Evolutionary conservation across 768 basidiomycete species (phyloP), one percentile per base, ranked within the genome.

Genomic region (Amanita thiersii): DNA sequence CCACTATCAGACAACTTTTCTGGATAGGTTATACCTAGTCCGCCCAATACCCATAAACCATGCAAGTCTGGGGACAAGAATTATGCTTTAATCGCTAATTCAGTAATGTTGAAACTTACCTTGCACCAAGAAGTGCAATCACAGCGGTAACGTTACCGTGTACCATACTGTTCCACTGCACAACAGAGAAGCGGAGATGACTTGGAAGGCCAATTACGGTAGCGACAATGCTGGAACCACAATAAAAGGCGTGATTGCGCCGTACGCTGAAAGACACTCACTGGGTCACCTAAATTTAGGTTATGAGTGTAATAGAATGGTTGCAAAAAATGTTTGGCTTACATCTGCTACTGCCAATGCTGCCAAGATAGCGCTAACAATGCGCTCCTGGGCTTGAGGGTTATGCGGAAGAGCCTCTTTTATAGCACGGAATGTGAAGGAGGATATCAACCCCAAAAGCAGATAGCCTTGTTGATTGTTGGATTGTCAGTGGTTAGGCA

Each of bases 81-180:
- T 43, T n/a, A 44, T n/a, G 25, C 38, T 11, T 37, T 26, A 19
- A 10, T 50, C 32, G 12, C 12, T 10, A 25, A 9, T 6, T 39
- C 42, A 11, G 9, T 21, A 37, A 20, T 6, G 23, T 30, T 15
- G 23, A n/a, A 14, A 55, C 61, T 37, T 52, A 82, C 83, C 83
- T 67, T 45, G 65, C 66, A 25, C 62, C 34, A 38, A 77, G 65
- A 30, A 86, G 64, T 30, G 81, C 56, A 19, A 77, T 35, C 18
- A 73, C 69, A 43, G 76, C 64, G 2, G 82, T 77, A 53, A 86
- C 79, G 52, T 87, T 89, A 24, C 85, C 86, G 49, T 87, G 85
- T 0, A 77, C 82, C 67, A 74, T 80, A 19, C 67, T 54, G 56
- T 86, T 87, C 86, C 85, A 89, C 10, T 54, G 51, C 5, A 55